Percentiles rank a stretch among this genome's conserved stretches.
These are phyloP conservation scores for Odontarrhena argentea DNA, from an alignment of 345 rosid species.

Conservation along the genomic window DNA sequence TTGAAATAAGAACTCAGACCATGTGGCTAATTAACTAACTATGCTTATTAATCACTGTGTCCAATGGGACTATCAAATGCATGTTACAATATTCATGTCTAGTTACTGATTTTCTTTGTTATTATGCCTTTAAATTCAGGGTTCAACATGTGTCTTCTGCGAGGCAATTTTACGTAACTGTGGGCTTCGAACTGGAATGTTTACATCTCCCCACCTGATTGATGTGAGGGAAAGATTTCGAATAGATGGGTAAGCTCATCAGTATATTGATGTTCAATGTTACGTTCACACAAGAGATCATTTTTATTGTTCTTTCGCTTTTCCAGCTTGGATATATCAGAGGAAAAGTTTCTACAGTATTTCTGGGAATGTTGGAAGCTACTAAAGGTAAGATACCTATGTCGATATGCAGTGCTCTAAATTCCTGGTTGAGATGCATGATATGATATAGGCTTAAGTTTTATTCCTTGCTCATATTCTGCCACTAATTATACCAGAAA, in stretches of 20 bases:
- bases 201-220: conserved; percentile 90
- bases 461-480: conserved; percentile 10
- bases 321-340: conserved; percentile 74
- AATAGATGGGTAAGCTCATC: conserved; percentile 68
- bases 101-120: conserved; percentile 20
- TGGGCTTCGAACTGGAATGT: conserved; percentile 81
- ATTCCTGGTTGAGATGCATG: conserved; percentile 14
- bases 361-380: conserved; percentile 89
- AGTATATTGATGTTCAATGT: conserved; percentile 8
- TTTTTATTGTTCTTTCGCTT: conserved; percentile 30
- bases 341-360: conserved; percentile 75
- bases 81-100: conserved; percentile 5
- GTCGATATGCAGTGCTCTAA: conserved; percentile 12
- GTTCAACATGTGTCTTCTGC: conserved; percentile 87
- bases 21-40: background rate
- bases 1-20: background rate
- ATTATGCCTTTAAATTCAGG: conserved; percentile 47
- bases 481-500: conserved; percentile 10
- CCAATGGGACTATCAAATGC: conserved; percentile 6
- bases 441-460: background rate
- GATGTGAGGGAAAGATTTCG: conserved; percentile 93
- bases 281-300: conserved; percentile 20
- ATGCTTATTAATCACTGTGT: conserved; percentile 7
- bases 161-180: conserved; percentile 84
- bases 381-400: conserved; percentile 58